Conservation (phyloP, 139 green algal genomes). For the Astrephomene gubernaculifera region DNA sequence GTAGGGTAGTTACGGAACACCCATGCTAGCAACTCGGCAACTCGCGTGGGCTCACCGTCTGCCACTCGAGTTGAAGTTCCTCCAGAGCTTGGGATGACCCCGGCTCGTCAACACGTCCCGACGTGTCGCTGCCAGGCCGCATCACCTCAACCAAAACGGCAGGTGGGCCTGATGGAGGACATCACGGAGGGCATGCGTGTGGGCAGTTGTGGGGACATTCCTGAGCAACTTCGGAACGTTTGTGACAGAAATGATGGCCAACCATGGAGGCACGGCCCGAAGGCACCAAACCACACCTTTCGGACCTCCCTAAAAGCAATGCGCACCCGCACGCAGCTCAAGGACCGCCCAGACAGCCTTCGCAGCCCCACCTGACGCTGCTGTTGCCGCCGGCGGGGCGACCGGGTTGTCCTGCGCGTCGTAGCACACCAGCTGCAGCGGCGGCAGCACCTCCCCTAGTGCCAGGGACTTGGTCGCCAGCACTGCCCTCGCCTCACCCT, state of each 20-base stretch:
- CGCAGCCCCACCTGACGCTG: constrained; percentile 10
- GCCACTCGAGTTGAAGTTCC: constrained; percentile 42
- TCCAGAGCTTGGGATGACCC: neutral
- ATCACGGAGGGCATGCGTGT: too few species aligned
- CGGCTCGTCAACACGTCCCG: neutral
- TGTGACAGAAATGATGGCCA: too few species aligned
- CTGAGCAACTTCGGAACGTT: too few species aligned
- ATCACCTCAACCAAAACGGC: constrained; percentile 1
- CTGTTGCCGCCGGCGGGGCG: neutral
- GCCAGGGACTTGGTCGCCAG: constrained; percentile 53
- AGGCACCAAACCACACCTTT: too few species aligned
- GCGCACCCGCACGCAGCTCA: too few species aligned
- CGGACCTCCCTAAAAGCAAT: too few species aligned
- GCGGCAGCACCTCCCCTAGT: constrained; percentile 76
- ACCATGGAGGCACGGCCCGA: too few species aligned
- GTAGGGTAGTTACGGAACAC: too few species aligned
- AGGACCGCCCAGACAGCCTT: too few species aligned
- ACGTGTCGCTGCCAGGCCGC: neutral
- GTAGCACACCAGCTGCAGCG: constrained; percentile 60
- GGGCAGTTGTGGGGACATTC: too few species aligned
- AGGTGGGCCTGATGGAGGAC: neutral
- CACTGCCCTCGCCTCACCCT: constrained; percentile 65
- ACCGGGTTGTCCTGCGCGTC: constrained; percentile 70
- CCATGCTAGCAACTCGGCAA: too few species aligned
- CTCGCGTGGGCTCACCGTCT: neutral